Conservation (phyloP, 108 stramenopile species). For the Pseudonitzschia delicatissima region DNA sequence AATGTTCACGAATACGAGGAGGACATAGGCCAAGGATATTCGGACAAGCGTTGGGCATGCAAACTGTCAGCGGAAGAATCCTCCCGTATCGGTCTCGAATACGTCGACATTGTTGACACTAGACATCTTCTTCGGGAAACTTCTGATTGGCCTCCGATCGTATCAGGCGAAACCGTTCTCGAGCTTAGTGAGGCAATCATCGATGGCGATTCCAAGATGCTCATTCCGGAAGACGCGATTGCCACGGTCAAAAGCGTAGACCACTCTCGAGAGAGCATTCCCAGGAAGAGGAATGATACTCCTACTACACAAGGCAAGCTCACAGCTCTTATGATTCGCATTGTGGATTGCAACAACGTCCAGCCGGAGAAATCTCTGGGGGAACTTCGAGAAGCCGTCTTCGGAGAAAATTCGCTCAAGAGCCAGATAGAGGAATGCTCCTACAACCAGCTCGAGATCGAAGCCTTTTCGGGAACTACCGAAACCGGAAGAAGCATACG, state of each 20-base stretch:
- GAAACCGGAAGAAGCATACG: neutral
- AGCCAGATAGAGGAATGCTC: neutral
- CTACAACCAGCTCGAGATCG: neutral
- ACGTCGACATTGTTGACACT: too few species aligned
- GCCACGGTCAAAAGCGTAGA: too few species aligned
- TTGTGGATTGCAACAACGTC: neutral
- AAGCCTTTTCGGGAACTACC: neutral
- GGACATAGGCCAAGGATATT: too few species aligned
- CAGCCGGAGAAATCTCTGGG: neutral
- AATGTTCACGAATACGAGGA: too few species aligned
- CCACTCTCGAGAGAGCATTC: neutral
- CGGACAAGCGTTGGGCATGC: too few species aligned
- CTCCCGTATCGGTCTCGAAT: too few species aligned
- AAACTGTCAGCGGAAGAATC: too few species aligned
- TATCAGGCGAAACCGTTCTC: neutral
- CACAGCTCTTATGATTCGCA: neutral
- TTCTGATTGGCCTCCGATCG: too few species aligned
- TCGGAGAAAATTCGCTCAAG: neutral
- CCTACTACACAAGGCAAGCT: neutral
- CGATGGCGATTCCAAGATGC: neutral
- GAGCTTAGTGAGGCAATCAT: neutral
- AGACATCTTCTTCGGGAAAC: too few species aligned
- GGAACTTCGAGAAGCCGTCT: neutral
- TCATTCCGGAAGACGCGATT: neutral
- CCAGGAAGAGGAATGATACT: too few species aligned